These are phyloP conservation scores for Penicillium sumatraense DNA, from an alignment of 2,329 filamentous ascomycete genomes.

Conservation along the genomic window DNA sequence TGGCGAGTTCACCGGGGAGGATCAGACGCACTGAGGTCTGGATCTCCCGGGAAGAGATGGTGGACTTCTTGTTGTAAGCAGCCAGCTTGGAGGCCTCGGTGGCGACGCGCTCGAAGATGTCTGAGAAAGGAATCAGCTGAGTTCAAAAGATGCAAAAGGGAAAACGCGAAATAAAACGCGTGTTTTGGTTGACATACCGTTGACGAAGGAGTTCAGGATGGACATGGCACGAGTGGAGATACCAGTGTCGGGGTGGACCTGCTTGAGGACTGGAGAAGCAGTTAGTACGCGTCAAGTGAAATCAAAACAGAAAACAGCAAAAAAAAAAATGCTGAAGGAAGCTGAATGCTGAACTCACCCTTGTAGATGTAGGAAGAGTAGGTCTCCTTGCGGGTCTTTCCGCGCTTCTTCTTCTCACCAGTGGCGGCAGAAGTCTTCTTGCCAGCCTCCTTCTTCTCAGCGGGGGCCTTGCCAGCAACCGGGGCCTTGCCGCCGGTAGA, in stretches of 20 bases:
- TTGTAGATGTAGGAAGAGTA: constrained; percentile 99
- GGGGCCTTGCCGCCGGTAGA: constrained; percentile 89
- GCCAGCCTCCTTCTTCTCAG: constrained; percentile 99
- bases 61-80: constrained; percentile 99
- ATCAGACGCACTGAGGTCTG: constrained; percentile 99
- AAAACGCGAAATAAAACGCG: not conserved
- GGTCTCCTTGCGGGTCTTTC: constrained; percentile 99
- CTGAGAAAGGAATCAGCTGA: constrained; percentile 51
- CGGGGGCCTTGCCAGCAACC: constrained; percentile 73
- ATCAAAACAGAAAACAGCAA: constrained; percentile 23
- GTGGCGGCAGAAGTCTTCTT: constrained; percentile 94
- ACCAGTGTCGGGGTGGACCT: constrained; percentile 99
- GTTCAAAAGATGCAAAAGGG: not conserved
- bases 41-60: constrained; percentile 98
- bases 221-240: constrained; percentile 99
- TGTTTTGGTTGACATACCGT: constrained; percentile 72
- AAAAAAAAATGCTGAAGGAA: no score
- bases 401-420: constrained; percentile 99
- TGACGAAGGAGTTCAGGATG: constrained; percentile 99
- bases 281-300: no score
- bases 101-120: constrained; percentile 99
- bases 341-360: no score
- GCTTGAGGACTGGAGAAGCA: constrained; percentile 81
- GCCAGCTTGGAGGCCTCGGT: constrained; percentile 99
- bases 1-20: constrained; percentile 96